phyloP scores from a whole-genome alignment of 2,329 filamentous ascomycete genomes.

The Tolypocladium sp. region DNA sequence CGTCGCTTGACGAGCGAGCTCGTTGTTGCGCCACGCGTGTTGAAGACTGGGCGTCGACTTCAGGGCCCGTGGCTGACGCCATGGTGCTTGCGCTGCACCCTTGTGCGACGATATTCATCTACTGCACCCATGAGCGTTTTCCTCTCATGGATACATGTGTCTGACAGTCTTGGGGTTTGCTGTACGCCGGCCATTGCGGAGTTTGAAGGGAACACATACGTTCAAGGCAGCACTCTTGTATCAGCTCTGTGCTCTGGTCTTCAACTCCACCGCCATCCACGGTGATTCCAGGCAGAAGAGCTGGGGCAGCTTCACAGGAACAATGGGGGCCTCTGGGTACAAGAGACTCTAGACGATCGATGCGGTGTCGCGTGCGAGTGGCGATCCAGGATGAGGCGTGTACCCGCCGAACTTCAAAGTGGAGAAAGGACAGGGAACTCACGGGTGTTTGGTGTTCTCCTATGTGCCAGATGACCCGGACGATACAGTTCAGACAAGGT shows the following conservation, averaged over 20 bases:
- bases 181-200: background rate
- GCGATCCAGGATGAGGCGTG: constrained; percentile 1
- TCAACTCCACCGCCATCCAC: background rate
- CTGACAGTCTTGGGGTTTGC: background rate
- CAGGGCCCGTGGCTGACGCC: background rate
- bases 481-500: background rate
- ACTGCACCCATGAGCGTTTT: background rate
- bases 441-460: background rate
- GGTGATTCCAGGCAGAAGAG: background rate
- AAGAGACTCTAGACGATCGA: background rate
- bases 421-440: background rate
- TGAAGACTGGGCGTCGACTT: background rate
- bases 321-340: background rate
- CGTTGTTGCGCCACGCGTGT: background rate
- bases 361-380: background rate
- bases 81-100: background rate
- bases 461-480: background rate
- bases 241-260: background rate
- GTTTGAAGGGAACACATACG: background rate
- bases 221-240: background rate
- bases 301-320: background rate
- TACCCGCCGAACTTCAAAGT: background rate
- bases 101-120: background rate
- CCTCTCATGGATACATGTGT: background rate
- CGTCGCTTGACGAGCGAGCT: background rate